Evolutionary conservation across 2,329 filamentous ascomycete species (phyloP).

Genomic region (Fusarium xyrophilum): DNA sequence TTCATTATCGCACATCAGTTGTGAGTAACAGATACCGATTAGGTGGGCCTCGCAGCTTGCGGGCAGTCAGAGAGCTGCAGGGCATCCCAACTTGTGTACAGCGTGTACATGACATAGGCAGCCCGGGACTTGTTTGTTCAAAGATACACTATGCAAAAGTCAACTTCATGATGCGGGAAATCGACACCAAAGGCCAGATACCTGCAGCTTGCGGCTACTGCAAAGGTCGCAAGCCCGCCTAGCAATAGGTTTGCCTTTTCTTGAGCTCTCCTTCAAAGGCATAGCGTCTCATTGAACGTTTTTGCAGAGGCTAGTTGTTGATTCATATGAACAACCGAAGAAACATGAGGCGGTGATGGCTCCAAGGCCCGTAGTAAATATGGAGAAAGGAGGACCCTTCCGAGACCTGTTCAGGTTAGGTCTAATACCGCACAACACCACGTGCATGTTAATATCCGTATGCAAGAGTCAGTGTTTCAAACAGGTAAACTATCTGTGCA

Average conservation of each 20-base stretch:
- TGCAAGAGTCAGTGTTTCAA: no score
- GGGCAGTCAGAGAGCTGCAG: not conserved
- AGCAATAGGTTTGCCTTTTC: not conserved
- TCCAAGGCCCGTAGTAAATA: not conserved
- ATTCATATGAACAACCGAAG: not conserved
- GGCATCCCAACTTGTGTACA: not conserved
- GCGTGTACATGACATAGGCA: not conserved
- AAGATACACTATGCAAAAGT: not conserved
- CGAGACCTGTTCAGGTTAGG: not conserved
- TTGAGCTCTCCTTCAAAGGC: not conserved
- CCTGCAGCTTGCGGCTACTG: not conserved
- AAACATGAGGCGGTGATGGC: not conserved
- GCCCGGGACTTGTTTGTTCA: not conserved
- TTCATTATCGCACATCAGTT: not conserved
- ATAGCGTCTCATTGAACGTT: accelerated
- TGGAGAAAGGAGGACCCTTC: not conserved
- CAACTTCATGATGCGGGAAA: not conserved
- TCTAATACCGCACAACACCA: accelerated
- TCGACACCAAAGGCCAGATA: not conserved
- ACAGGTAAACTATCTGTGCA: not conserved
- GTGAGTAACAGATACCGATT: not conserved
- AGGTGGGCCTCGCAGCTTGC: not conserved
- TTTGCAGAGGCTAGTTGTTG: not conserved
- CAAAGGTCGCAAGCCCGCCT: not conserved
- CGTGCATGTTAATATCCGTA: not conserved